phyloP scores from a whole-genome alignment of 441 rosid genomes.

The Eruca vesicaria region DNA sequence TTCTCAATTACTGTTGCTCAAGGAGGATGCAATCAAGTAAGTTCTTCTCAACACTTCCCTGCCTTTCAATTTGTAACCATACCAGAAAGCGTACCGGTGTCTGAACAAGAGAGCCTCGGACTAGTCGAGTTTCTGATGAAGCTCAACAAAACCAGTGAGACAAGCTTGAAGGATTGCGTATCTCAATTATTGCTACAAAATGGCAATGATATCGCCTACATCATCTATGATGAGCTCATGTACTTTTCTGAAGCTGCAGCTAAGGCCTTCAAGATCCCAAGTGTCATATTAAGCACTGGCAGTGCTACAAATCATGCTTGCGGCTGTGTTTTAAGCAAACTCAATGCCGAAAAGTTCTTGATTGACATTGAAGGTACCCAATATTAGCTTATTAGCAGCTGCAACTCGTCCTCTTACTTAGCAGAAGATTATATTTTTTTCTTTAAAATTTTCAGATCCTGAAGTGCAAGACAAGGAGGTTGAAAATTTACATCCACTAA shows the following conservation, averaged over 20 bases:
- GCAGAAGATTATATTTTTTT: background rate
- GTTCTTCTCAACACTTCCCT: slow-evolving; percentile 16
- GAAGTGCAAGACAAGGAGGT: slow-evolving; percentile 1
- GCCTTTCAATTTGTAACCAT: slow-evolving; percentile 27
- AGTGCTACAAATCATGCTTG: slow-evolving; percentile 27
- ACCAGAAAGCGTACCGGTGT: slow-evolving; percentile 21
- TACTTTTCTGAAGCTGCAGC: slow-evolving; percentile 43
- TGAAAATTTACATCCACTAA: slow-evolving; percentile 27
- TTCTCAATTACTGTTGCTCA: slow-evolving; percentile 26
- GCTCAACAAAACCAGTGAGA: slow-evolving; percentile 25
- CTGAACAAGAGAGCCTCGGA: background rate
- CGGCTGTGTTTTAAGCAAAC: background rate
- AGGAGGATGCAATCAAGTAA: background rate
- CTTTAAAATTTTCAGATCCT: slow-evolving; percentile 18
- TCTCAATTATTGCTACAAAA: slow-evolving; percentile 4
- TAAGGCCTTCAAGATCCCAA: slow-evolving; percentile 34
- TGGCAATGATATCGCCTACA: slow-evolving; percentile 27
- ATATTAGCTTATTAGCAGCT: background rate
- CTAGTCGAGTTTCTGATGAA: background rate
- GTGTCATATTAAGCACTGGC: slow-evolving; percentile 39
- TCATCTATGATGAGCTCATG: no score
- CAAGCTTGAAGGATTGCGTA: slow-evolving; percentile 30
- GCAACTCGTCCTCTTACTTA: background rate
- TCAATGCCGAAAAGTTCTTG: background rate
- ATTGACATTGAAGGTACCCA: slow-evolving; percentile 8